A percentile compares a stretch with the other conserved stretches of the same genome.
Evolutionary conservation across 768 basidiomycete genomes (phyloP).

Genomic region (Phlebiopsis gigantea): DNA sequence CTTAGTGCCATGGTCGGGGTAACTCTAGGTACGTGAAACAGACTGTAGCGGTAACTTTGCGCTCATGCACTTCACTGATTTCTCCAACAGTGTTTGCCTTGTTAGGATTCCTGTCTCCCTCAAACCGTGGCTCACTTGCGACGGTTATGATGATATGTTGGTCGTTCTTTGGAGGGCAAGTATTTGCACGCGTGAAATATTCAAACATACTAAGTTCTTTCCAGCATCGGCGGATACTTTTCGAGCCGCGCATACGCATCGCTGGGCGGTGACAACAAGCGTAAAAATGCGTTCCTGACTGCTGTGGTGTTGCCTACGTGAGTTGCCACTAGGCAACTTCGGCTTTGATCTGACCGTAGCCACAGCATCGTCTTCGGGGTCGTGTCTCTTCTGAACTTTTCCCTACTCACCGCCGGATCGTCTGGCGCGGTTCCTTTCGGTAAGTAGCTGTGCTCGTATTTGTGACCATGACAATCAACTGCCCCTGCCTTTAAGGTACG

Average conservation of each 20-base stretch:
- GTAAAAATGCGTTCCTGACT: conserved; percentile 82
- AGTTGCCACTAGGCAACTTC: conserved; percentile 20
- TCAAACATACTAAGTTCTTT: conserved; percentile 7
- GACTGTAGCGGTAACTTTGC: background rate
- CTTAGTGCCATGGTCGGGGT: conserved; percentile 82
- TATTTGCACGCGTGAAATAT: background rate
- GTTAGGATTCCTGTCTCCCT: conserved; percentile 90
- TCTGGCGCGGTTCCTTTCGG: conserved; percentile 97
- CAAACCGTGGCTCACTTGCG: conserved; percentile 89
- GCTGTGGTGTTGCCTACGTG: conserved; percentile 87
- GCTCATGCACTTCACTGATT: background rate
- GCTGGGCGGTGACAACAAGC: conserved; percentile 70
- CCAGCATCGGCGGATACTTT: conserved; percentile 82
- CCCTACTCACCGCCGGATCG: conserved; percentile 78
- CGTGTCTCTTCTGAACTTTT: conserved; percentile 88
- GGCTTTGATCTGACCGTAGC: background rate
- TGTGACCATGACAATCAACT: background rate
- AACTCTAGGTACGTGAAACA: conserved; percentile 58
- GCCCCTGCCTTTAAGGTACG: conserved; percentile 44
- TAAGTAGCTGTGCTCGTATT: conserved; percentile 21
- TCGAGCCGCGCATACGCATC: conserved; percentile 80
- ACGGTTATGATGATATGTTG: conserved; percentile 94
- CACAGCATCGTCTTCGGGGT: conserved; percentile 73
- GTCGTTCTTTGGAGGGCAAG: conserved; percentile 86
- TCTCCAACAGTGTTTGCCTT: conserved; percentile 71